Base-by-base conservation (phyloP, 2,329 filamentous ascomycete genomes). In the Tolypocladium endophyticum region DNA sequence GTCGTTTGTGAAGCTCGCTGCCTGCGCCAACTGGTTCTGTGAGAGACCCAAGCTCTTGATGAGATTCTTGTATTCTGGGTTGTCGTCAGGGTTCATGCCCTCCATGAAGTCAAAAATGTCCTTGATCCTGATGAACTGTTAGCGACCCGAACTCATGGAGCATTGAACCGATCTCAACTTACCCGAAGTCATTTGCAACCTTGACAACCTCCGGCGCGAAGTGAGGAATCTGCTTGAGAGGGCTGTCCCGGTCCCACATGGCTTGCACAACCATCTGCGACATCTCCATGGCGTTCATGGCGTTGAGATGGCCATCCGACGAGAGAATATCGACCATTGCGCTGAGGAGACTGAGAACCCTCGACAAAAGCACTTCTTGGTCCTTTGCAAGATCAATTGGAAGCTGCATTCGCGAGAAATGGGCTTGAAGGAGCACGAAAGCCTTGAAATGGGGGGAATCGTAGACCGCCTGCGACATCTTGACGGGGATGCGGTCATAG, bases 91-190 rank as follows among this genome's bases (percentile, higher is more conserved):
- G 71, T 96, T 94, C 93, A 99, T 99, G 64, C 91, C 89, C 67
- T 97, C 93, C 89, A 97, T 97, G 77, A 99, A 97, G 71, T 96
- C 92, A 68, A 96, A 93, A 64, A 99, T 87, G 68, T 97, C 93
- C 68, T 91, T 92, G 78, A 99, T 88, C 63, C 86, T 90, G 68
- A 61, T 63, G 54, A 56, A 45, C 41, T 55, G 65, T 76, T 72
- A 79, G 75, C 60, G 63, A 60, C 36, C 9, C 33, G 18, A 43
- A 47, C 38, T 38, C 18, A 14, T 7, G 14, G 36, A 18, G 20
- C 5, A 8, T 23, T 23, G 30, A 6, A n/a, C 11, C 2, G n/a
- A 23, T 56, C 6, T 18, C 28, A 52, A 68, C 83, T 69, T 85
- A 89, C 85, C 84, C 87, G 71, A 86, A 89, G 60, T 89, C 86